These are phyloP conservation scores for Triadica sebifera DNA, from an alignment of 345 rosid species.

Conservation along the genomic window DNA sequence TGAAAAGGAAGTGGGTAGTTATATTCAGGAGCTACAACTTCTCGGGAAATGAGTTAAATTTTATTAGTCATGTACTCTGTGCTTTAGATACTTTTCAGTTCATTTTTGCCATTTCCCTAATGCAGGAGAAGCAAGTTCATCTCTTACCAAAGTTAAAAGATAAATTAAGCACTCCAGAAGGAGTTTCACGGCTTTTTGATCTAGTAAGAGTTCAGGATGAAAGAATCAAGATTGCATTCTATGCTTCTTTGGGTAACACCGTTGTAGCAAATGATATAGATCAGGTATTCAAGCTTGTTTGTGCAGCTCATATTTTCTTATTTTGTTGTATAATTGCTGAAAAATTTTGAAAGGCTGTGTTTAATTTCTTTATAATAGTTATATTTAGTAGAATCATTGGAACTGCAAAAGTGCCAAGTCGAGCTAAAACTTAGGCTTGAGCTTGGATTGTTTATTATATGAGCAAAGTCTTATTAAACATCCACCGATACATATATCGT, in stretches of 20 bases:
- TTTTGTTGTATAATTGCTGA: neutral
- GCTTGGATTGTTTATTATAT: neutral
- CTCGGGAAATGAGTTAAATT: neutral
- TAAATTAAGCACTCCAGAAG: slow-evolving; percentile 75
- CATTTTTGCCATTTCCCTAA: slow-evolving; percentile 4
- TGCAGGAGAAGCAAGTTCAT: slow-evolving; percentile 84
- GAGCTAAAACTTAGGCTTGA: neutral
- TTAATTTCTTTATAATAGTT: neutral
- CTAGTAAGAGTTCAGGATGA: slow-evolving; percentile 81
- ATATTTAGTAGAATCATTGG: neutral
- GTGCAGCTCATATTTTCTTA: neutral
- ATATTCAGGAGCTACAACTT: neutral
- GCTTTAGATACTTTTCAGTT: neutral
- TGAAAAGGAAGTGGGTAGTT: neutral
- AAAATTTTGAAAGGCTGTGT: neutral
- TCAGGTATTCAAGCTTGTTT: slow-evolving; percentile 51
- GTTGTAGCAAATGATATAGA: slow-evolving; percentile 85
- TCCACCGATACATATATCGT: too few relatives aligned
- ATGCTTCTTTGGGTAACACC: slow-evolving; percentile 78
- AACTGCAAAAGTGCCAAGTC: neutral
- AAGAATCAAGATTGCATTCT: slow-evolving; percentile 91
- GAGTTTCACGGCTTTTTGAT: slow-evolving; percentile 91
- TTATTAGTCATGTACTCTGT: neutral
- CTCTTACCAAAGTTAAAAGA: slow-evolving; percentile 56
- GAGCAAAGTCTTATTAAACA: too few relatives aligned